These are phyloP conservation scores for Fraxinus americana DNA, from an alignment of 257 asterid genomes.

Conservation along the genomic window DNA sequence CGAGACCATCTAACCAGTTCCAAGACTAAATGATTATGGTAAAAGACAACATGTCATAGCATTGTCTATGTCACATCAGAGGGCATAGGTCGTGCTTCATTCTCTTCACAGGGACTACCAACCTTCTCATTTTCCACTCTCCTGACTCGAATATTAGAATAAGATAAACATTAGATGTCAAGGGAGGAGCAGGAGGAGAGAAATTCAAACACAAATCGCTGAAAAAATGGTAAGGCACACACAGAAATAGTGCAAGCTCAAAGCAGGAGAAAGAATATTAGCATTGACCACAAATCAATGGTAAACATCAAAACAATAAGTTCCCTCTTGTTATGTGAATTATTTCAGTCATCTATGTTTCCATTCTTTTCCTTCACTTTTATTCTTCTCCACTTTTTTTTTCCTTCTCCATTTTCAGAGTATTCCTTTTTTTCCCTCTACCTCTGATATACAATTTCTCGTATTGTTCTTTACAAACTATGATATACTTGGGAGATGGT, in stretches of 20 bases:
- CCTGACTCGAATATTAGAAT: background rate
- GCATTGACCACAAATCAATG: background rate
- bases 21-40: too few species aligned
- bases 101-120: too few species aligned
- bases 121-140: too few species aligned
- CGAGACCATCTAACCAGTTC: too few species aligned
- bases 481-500: conserved; percentile 37
- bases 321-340: conserved; percentile 6
- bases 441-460: conserved; percentile 16
- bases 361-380: background rate
- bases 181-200: conserved; percentile 10
- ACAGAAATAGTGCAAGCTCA: background rate
- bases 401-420: conserved; percentile 5
- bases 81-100: too few species aligned
- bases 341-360: background rate
- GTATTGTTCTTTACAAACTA: conserved; percentile 24
- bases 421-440: background rate
- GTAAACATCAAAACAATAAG: conserved; percentile 7
- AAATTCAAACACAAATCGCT: background rate
- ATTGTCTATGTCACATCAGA: too few species aligned
- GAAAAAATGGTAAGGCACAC: conserved; percentile 1
- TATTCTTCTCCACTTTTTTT: conserved; percentile 4
- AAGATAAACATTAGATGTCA: background rate
- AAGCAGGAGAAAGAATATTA: background rate
- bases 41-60: too few species aligned